Evolutionary conservation across 345 rosid species (phyloP).

Genomic region (Kernera saxatilis): DNA sequence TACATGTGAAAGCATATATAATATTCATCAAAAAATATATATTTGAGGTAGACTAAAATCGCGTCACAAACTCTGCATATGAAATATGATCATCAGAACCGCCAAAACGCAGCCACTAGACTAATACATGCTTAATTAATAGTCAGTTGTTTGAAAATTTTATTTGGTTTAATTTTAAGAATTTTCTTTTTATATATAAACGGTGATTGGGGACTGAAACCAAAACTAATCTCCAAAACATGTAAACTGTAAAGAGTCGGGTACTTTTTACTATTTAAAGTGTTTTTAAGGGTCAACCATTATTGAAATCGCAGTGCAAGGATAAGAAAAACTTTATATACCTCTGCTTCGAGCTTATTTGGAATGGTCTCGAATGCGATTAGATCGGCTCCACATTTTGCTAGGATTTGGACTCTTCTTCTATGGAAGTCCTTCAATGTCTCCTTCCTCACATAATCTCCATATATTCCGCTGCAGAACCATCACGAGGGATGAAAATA

Average conservation of each 20-base stretch:
- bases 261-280: background rate
- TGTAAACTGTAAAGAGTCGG: background rate
- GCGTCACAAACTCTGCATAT: background rate
- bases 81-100: background rate
- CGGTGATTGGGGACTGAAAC: background rate
- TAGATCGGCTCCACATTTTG: conserved; percentile 62
- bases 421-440: conserved; percentile 83
- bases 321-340: conserved; percentile 15
- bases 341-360: conserved; percentile 87
- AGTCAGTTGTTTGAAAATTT: background rate
- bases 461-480: conserved; percentile 62
- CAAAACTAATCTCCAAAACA: no score
- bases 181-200: background rate
- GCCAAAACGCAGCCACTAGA: background rate
- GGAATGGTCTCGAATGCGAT: conserved; percentile 91
- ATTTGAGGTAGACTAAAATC: background rate
- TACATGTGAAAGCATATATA: background rate
- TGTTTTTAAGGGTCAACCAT: no score
- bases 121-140: background rate
- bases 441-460: conserved; percentile 48
- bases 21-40: background rate
- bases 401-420: conserved; percentile 70
- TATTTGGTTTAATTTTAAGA: background rate
- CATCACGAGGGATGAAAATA: background rate
- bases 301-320: no score